Base-by-base conservation (phyloP, 1,284 basidiomycete genomes). In the Moesziomyces sp. region DNA sequence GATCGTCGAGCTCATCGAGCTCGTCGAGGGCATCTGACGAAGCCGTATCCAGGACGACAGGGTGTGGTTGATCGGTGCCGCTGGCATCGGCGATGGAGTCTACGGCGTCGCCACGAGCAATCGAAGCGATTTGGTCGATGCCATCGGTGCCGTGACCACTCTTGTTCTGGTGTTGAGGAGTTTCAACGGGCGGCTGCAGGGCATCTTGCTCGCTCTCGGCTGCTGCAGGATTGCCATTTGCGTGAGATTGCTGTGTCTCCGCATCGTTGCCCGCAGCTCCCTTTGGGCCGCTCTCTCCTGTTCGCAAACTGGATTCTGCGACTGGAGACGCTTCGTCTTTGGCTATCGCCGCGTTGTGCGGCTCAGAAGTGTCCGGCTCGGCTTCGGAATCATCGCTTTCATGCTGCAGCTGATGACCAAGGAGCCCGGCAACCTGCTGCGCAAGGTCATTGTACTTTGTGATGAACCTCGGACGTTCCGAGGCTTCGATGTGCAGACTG, bases 391-490 rank as follows among this genome's bases (percentile, higher is more conserved):
- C 72, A 28, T 59, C 67, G 58, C 62, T 62, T 46, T 44, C 64
- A 38, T 71, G 56, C 47, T 58, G 62, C 43, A 63, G 46, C 52
- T 69, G 73, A 38, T 59, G 59, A 2, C 58, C 60, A 21, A 71
- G 46, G 46, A 77, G 50, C 8, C 58, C 62, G 18, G 71, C 68
- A 8, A 82, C 67, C 50, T 76, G 74, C 35, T 67, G 76, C 7
- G 80, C 78, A 9, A 83, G 73, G 40, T 73, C 68, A 56, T 81
- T 82, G 68, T 83, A 83, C 52, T 74, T 72, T 16, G 71, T 72
- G 50, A 83, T 80, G 56, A 83, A 83, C 5, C 81, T 55, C 21
- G 69, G 67, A 21, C 68, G 66, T 52, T 83, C 78, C 7, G 72
- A 53, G 0, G 82, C 74, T n/a, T 52, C 49, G 3, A 82, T 43